Conservation (phyloP, 345 rosid genomes). For the Microthlaspi erraticum region DNA sequence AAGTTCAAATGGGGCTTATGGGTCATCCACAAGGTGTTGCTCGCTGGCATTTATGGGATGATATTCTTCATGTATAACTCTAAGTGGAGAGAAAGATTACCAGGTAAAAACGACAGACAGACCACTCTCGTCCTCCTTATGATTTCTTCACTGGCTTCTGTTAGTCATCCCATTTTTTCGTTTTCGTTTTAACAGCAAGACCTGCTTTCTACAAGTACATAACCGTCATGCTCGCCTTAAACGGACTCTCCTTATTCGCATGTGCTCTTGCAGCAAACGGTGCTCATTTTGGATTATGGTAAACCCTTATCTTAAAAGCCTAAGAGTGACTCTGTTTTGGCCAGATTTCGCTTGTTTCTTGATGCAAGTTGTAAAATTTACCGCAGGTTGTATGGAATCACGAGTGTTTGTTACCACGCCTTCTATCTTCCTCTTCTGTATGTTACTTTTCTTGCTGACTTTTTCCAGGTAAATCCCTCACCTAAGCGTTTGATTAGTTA, state of each 20-base stretch:
- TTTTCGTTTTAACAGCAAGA: slow-evolving; percentile 64
- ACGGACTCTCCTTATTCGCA: slow-evolving; percentile 70
- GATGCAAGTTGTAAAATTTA: neutral
- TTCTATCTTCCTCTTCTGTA: slow-evolving; percentile 88
- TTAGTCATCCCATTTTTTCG: slow-evolving; percentile 26
- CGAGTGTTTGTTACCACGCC: slow-evolving; percentile 81
- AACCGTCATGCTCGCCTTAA: slow-evolving; percentile 69
- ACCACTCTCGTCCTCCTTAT: slow-evolving; percentile 8
- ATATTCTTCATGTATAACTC: slow-evolving; percentile 90
- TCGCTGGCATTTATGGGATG: slow-evolving; percentile 74
- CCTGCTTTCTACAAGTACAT: slow-evolving; percentile 93
- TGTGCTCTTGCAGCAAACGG: slow-evolving; percentile 73
- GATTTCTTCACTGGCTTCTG: slow-evolving; percentile 13
- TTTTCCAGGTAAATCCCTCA: slow-evolving; percentile 69
- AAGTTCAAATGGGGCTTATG: slow-evolving; percentile 85
- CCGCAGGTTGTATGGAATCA: slow-evolving; percentile 76
- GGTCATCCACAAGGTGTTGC: slow-evolving; percentile 85
- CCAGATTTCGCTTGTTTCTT: slow-evolving; percentile 21
- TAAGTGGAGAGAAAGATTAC: slow-evolving; percentile 91
- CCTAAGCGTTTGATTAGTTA: slow-evolving; percentile 1
- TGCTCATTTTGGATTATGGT: slow-evolving; percentile 83
- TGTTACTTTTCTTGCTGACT: slow-evolving; percentile 82
- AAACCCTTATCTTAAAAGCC: slow-evolving; percentile 33
- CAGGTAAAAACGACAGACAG: slow-evolving; percentile 55
- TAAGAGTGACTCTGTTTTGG: neutral